These are phyloP conservation scores for Candida berthetii DNA, from an alignment of 805 yeast genomes.

Conservation along the genomic window DNA sequence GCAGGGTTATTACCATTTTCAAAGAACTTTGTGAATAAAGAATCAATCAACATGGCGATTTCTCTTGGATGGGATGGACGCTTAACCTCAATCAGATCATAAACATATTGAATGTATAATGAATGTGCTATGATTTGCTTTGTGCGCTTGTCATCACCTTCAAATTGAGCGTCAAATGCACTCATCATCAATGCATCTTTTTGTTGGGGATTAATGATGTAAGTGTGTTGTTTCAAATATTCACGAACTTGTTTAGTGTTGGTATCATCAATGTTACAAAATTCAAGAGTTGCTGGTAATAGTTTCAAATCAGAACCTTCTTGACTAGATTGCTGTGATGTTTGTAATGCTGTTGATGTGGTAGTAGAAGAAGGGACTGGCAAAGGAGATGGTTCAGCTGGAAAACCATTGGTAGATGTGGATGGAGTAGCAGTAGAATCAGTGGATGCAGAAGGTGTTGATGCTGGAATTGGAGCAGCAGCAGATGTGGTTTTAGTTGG, in stretches of 20 bases:
- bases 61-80: constrained; percentile 26
- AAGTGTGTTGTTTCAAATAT: constrained; percentile 48
- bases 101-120: constrained; percentile 67
- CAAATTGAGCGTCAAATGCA: constrained; percentile 79
- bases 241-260: constrained; percentile 44
- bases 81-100: constrained; percentile 30
- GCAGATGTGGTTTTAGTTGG: constrained; percentile 14
- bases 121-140: constrained; percentile 75
- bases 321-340: constrained; percentile 2
- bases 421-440: constrained; percentile 7
- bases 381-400: background rate
- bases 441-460: constrained; percentile 2
- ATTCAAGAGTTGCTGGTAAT: constrained; percentile 25
- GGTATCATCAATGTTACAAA: constrained; percentile 48
- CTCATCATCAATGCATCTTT: constrained; percentile 91
- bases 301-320: constrained; percentile 14
- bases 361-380: background rate
- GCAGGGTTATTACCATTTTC: constrained; percentile 47
- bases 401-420: background rate
- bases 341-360: constrained; percentile 3
- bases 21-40: constrained; percentile 62
- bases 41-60: constrained; percentile 41
- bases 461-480: constrained; percentile 7
- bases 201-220: constrained; percentile 74
- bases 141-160: constrained; percentile 47